These are phyloP conservation scores for Lasiosphaeria ovina DNA, from an alignment of 495 filamentous ascomycete genomes.

Conservation along the genomic window DNA sequence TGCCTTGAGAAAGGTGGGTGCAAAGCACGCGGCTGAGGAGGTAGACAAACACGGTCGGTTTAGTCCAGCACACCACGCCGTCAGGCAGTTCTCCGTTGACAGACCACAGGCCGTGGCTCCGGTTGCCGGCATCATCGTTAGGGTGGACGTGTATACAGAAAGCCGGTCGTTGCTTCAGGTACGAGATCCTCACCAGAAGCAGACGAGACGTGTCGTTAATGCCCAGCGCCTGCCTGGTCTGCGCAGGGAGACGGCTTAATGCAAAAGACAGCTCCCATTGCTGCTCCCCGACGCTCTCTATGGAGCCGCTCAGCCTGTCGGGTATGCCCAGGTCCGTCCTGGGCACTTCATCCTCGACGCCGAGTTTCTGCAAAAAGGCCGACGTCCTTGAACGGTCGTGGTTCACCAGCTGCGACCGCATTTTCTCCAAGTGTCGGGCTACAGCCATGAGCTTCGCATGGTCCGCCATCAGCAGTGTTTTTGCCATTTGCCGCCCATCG, in stretches of 20 bases:
- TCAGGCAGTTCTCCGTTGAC: slow-evolving; percentile 13
- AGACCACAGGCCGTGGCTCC: slow-evolving; percentile 8
- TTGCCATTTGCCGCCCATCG: background rate
- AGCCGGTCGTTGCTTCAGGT: slow-evolving; percentile 12
- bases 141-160: slow-evolving; percentile 20
- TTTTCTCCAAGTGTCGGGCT: slow-evolving; percentile 9
- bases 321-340: slow-evolving; percentile 9
- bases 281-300: slow-evolving; percentile 14
- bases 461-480: slow-evolving; percentile 8
- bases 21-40: slow-evolving; percentile 12
- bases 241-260: slow-evolving; percentile 8
- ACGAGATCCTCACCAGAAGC: slow-evolving; percentile 18
- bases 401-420: slow-evolving; percentile 3
- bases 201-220: slow-evolving; percentile 13
- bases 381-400: slow-evolving; percentile 7
- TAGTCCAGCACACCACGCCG: slow-evolving; percentile 13
- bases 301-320: slow-evolving; percentile 9
- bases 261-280: slow-evolving; percentile 20
- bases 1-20: slow-evolving; percentile 1
- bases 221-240: slow-evolving; percentile 6
- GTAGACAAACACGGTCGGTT: slow-evolving; percentile 13
- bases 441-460: slow-evolving; percentile 5
- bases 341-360: slow-evolving; percentile 11
- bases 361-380: slow-evolving; percentile 15
- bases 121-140: slow-evolving; percentile 10